A percentile compares a stretch with the other conserved stretches of the same genome.
These are phyloP conservation scores for Gentiana straminea DNA, from an alignment of 257 asterid species.

Conservation along the genomic window DNA sequence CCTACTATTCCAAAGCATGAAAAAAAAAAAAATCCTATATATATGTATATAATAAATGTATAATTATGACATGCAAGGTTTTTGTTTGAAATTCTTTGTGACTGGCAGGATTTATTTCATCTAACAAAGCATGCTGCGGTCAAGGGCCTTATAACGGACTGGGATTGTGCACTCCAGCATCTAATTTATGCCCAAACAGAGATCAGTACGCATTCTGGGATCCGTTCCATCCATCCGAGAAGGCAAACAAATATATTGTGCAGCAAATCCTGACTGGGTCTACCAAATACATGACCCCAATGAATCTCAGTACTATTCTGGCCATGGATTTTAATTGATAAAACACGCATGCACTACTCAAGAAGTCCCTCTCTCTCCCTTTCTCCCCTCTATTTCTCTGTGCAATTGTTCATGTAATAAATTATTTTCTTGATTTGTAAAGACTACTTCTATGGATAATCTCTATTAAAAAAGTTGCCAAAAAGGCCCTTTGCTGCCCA, in stretches of 20 bases:
- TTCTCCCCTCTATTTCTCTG: background rate
- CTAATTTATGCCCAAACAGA: conserved; percentile 63
- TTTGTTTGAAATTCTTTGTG: background rate
- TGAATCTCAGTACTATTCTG: conserved; percentile 53
- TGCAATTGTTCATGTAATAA: background rate
- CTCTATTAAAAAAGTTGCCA: too few species aligned
- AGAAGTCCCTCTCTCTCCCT: background rate
- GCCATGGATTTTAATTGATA: conserved; percentile 30
- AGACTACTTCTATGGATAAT: too few species aligned
- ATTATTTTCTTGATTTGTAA: background rate
- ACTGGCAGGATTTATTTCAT: conserved; percentile 48
- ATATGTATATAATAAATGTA: background rate
- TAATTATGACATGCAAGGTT: background rate
- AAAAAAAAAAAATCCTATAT: background rate
- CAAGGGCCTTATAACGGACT: conserved; percentile 79
- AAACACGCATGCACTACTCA: background rate
- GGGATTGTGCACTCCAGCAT: conserved; percentile 63
- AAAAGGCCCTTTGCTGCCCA: too few species aligned
- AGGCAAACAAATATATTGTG: conserved; percentile 54
- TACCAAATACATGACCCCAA: conserved; percentile 39
- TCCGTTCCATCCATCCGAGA: conserved; percentile 70
- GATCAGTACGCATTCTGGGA: conserved; percentile 65
- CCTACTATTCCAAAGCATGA: background rate
- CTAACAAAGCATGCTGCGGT: conserved; percentile 74
- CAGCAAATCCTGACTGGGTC: conserved; percentile 49